Percentiles rank a stretch among this genome's conserved stretches.
Conservation (phyloP, 2,329 filamentous ascomycete genomes). For the Fusarium equiseti region DNA sequence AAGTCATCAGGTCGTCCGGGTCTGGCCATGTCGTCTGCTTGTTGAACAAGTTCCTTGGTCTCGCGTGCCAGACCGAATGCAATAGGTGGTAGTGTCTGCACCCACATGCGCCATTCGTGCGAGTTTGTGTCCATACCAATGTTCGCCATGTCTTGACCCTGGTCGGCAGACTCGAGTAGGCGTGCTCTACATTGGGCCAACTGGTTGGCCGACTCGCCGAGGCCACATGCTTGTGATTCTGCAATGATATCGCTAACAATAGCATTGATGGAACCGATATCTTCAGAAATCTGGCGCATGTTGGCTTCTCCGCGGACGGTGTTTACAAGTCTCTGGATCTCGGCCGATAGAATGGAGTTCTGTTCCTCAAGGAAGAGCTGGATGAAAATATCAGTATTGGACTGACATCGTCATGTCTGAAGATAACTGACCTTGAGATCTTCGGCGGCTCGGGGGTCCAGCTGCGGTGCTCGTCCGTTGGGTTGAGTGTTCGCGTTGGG, state of each 20-base stretch:
- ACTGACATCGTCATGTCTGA: neutral
- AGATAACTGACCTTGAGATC: slow-evolving; percentile 60
- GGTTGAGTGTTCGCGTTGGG: slow-evolving; percentile 50
- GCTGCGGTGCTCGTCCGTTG: slow-evolving; percentile 57
- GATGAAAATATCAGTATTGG: slow-evolving; percentile 14
- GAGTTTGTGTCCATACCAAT: slow-evolving; percentile 62
- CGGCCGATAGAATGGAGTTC: slow-evolving; percentile 81
- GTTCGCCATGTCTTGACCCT: slow-evolving; percentile 69
- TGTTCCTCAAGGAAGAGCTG: slow-evolving; percentile 86
- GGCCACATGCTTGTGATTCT: slow-evolving; percentile 70
- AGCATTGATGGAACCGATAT: slow-evolving; percentile 77
- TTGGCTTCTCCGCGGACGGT: slow-evolving; percentile 75
- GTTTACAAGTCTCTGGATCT: slow-evolving; percentile 83
- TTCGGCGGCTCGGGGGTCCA: slow-evolving; percentile 57
- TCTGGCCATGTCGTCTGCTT: slow-evolving; percentile 55
- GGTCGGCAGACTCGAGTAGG: slow-evolving; percentile 72
- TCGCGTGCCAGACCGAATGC: slow-evolving; percentile 89
- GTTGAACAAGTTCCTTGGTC: slow-evolving; percentile 76
- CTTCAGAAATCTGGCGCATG: slow-evolving; percentile 73
- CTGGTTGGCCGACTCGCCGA: slow-evolving; percentile 64
- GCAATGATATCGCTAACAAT: slow-evolving; percentile 78
- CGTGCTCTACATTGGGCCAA: slow-evolving; percentile 74
- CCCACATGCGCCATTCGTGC: slow-evolving; percentile 72
- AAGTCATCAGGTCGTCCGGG: slow-evolving; percentile 59
- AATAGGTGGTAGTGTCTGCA: slow-evolving; percentile 80